Conservation (phyloP, 2,329 filamentous ascomycete species). For the Clonostachys rhizophaga region DNA sequence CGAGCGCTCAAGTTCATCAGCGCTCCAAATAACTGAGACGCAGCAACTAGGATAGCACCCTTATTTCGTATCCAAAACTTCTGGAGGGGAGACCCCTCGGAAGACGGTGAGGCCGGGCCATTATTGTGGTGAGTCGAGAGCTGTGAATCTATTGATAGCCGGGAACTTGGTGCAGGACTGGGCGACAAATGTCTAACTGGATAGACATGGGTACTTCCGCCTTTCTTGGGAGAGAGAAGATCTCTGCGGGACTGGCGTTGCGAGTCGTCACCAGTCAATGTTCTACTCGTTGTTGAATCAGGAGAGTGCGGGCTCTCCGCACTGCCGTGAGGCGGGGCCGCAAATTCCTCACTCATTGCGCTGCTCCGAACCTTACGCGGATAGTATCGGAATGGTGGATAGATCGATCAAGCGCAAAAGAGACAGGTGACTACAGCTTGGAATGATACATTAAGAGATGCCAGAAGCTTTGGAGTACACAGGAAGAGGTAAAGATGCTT, state of each 20-base stretch:
- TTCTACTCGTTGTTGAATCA: background rate
- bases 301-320: background rate
- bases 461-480: no score
- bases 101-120: background rate
- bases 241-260: background rate
- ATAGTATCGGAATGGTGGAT: no score
- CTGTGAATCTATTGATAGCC: slow-evolving; percentile 4
- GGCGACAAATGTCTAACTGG: slow-evolving; percentile 6
- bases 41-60: slow-evolving; percentile 67
- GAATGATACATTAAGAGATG: no score
- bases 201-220: background rate
- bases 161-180: slow-evolving; percentile 11
- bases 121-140: background rate
- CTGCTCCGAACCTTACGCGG: no score
- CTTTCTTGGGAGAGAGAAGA: background rate
- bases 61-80: slow-evolving; percentile 61
- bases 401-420: no score
- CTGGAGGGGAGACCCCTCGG: slow-evolving; percentile 12
- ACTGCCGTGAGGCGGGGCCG: background rate
- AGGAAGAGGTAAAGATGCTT: no score
- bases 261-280: background rate
- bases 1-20: slow-evolving; percentile 82
- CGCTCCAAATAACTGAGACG: slow-evolving; percentile 76
- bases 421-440: no score
- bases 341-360: background rate